phyloP scores from a whole-genome alignment of 805 yeast species.

The Metschnikowia picachoensis region DNA sequence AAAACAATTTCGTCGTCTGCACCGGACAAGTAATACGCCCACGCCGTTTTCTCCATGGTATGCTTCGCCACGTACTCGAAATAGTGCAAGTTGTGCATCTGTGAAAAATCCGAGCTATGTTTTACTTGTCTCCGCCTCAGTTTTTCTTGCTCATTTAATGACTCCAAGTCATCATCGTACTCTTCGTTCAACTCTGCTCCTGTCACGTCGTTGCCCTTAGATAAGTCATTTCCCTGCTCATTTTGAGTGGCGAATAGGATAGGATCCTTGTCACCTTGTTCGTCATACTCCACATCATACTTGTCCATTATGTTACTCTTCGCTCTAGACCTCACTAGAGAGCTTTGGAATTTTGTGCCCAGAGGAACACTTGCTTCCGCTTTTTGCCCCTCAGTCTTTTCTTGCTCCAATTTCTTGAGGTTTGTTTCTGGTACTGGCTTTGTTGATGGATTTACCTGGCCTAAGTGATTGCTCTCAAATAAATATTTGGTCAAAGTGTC shows the following conservation, averaged over 20 bases:
- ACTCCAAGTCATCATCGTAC: slow-evolving; percentile 22
- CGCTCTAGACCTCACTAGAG: not conserved
- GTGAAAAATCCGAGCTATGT: slow-evolving; percentile 64
- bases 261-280: slow-evolving; percentile 33
- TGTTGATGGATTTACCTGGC: slow-evolving; percentile 28
- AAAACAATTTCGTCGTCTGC: slow-evolving; percentile 47
- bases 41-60: slow-evolving; percentile 70
- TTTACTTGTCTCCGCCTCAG: slow-evolving; percentile 12
- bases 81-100: slow-evolving; percentile 75
- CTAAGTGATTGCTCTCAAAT: slow-evolving; percentile 38
- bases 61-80: slow-evolving; percentile 83
- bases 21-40: slow-evolving; percentile 71
- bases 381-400: no score
- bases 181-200: slow-evolving; percentile 11
- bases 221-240: not conserved
- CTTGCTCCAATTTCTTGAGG: not conserved
- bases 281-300: slow-evolving; percentile 27
- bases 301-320: slow-evolving; percentile 12
- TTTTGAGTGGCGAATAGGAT: not conserved
- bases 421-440: slow-evolving; percentile 6
- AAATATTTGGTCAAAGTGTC: slow-evolving; percentile 68
- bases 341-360: not conserved
- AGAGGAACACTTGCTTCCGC: no score
- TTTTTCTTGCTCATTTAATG: slow-evolving; percentile 13
- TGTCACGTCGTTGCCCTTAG: not conserved